phyloP scores from a whole-genome alignment of 768 basidiomycete genomes.

The Suillus sp. region DNA sequence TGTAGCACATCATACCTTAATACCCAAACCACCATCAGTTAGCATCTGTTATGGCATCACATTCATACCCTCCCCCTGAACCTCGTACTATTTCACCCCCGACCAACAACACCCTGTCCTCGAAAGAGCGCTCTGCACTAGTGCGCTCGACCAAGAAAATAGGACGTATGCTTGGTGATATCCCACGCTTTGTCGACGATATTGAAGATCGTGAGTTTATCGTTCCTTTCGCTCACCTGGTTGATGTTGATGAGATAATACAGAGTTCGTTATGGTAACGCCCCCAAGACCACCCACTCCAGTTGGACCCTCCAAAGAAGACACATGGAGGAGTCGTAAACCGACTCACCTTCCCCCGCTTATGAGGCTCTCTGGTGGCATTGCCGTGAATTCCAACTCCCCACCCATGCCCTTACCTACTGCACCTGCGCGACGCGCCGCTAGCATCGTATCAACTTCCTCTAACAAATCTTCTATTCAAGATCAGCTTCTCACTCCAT shows the following conservation, averaged over 20 bases:
- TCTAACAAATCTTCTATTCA: slow-evolving; percentile 26
- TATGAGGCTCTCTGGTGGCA: slow-evolving; percentile 20
- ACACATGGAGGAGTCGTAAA: slow-evolving; percentile 29
- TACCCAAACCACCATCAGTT: slow-evolving; percentile 6
- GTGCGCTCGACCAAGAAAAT: slow-evolving; percentile 62
- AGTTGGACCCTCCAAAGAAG: slow-evolving; percentile 15
- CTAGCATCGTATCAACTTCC: slow-evolving; percentile 26
- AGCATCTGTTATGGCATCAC: slow-evolving; percentile 11
- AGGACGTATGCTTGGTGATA: slow-evolving; percentile 56
- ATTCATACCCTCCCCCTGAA: slow-evolving; percentile 17
- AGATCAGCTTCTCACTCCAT: slow-evolving; percentile 33
- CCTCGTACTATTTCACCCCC: slow-evolving; percentile 53
- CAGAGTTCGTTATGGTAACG: slow-evolving; percentile 9
- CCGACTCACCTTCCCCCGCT: slow-evolving; percentile 31
- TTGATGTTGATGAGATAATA: background rate
- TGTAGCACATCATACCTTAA: slow-evolving; percentile 13
- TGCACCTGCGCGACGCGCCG: slow-evolving; percentile 17
- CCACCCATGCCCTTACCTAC: slow-evolving; percentile 13
- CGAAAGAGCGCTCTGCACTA: slow-evolving; percentile 55
- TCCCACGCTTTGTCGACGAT: slow-evolving; percentile 57
- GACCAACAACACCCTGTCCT: slow-evolving; percentile 56
- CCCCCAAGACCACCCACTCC: slow-evolving; percentile 7
- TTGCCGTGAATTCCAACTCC: slow-evolving; percentile 11
- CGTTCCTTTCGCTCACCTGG: background rate
- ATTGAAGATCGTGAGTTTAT: slow-evolving; percentile 9